These are phyloP conservation scores for Tetrapisispora iriomotensis DNA, from an alignment of 805 yeast genomes.

Conservation along the genomic window DNA sequence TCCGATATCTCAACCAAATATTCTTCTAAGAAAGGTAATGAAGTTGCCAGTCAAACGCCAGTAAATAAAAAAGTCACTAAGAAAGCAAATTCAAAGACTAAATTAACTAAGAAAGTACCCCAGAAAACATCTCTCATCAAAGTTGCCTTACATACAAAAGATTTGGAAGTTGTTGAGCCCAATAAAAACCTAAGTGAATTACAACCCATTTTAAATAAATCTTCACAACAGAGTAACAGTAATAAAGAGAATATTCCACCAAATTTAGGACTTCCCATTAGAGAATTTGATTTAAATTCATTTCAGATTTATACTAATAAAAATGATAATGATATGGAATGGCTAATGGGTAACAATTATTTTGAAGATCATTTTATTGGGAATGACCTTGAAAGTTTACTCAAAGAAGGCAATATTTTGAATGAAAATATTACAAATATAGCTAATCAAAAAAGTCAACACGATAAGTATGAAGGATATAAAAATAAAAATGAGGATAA, in stretches of 20 bases:
- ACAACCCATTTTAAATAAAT: background rate
- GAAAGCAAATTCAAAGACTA: too few relatives aligned
- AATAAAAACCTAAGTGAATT: background rate
- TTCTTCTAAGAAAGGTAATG: too few relatives aligned
- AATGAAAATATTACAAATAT: background rate
- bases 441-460: background rate
- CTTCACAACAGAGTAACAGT: background rate
- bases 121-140: too few relatives aligned
- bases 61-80: too few relatives aligned
- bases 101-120: too few relatives aligned
- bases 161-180: too few relatives aligned
- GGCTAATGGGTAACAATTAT: slow-evolving; percentile 17
- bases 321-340: slow-evolving; percentile 2
- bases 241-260: slow-evolving; percentile 23
- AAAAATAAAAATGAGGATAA: slow-evolving; percentile 1
- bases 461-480: background rate
- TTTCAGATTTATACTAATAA: background rate
- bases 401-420: slow-evolving; percentile 3
- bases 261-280: background rate
- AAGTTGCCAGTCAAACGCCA: too few relatives aligned
- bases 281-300: background rate
- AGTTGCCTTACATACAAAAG: too few relatives aligned
- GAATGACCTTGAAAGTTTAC: background rate
- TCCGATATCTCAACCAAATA: too few relatives aligned
- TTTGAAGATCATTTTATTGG: slow-evolving; percentile 8